phyloP scores from a whole-genome alignment of 1,284 basidiomycete species.

The Volvariella volvacea region DNA sequence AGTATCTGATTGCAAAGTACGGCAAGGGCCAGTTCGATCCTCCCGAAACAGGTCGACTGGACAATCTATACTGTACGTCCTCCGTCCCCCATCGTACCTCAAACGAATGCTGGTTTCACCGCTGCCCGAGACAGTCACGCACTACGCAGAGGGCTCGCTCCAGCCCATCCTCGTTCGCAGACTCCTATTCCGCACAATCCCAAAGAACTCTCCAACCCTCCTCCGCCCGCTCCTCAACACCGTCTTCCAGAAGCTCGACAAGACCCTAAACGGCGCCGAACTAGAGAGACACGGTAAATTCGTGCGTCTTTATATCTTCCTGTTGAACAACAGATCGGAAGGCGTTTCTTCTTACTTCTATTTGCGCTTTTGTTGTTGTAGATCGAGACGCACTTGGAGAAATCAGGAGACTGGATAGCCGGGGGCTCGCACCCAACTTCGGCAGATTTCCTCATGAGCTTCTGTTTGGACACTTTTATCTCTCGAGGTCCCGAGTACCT shows the following conservation, averaged over 20 bases:
- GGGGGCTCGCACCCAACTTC: constrained; percentile 29
- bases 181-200: constrained; percentile 25
- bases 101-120: neutral
- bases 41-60: constrained; percentile 27
- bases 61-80: constrained; percentile 33
- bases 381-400: constrained; percentile 31
- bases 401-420: constrained; percentile 27
- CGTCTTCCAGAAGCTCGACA: constrained; percentile 22
- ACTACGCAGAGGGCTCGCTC: constrained; percentile 35
- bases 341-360: no score
- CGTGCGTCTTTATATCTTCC: constrained; percentile 20
- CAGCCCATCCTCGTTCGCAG: constrained; percentile 30
- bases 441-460: constrained; percentile 36
- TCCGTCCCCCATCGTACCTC: neutral
- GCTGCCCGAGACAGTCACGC: constrained; percentile 20
- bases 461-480: constrained; percentile 23
- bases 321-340: no score
- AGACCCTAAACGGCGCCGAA: constrained; percentile 21
- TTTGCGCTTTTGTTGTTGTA: no score
- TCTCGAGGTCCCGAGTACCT: constrained; percentile 10
- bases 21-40: constrained; percentile 29
- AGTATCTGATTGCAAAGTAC: constrained; percentile 39
- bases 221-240: constrained; percentile 26
- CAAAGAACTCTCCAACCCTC: constrained; percentile 26
- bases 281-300: constrained; percentile 23